Base-by-base conservation (phyloP, 805 yeast genomes). In the Hanseniaspora pseudoguilliermondii region DNA sequence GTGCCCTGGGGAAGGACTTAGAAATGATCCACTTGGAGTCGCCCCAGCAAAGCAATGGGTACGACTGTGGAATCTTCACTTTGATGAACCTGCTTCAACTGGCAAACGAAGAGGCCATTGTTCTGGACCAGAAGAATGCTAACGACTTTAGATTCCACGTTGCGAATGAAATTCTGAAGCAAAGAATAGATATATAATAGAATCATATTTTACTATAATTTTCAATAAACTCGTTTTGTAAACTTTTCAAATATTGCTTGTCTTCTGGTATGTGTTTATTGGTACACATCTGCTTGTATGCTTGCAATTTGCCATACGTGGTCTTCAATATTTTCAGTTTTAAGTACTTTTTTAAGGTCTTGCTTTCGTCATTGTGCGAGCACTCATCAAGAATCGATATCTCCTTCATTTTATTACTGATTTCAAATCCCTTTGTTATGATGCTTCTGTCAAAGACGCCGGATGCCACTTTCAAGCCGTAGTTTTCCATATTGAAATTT, bases 21-120 rank as follows among this genome's bases (percentile, higher is more conserved):
- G 67, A 65, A 16, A 55, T 67, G 20, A 56, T 59, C 16, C 73
- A 69, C 40, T 59, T 66, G 2, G 65, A 69, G n/a, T 75, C 90
- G 44, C 97, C 98, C 0, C 86, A 83, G 61, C 98, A 93, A 66
- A 72, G 75, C 29, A 93, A 93, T 65, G 97, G 97, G 0, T 86
- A 66, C 61, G 98, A 93, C 68, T 93, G 98, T 72, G 98, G 98
- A 8, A 95, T 91, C 2, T 93, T 90, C 64, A 78, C 95, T 2
- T 84, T 97, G 67, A 79, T 89, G 55, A 83, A 82, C 48, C 86
- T 86, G 1, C 77, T 80, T 49, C 82, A 76, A 47, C 62, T 87
- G 43, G 70, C 90, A 0, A 70, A 78, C 38, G 77, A 73, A 5
- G 66, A 25, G 3, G 47, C 48, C 9, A 36, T 53, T 6, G 29